phyloP scores from a whole-genome alignment of 1,284 basidiomycete genomes.

The Kwoniella shivajii region DNA sequence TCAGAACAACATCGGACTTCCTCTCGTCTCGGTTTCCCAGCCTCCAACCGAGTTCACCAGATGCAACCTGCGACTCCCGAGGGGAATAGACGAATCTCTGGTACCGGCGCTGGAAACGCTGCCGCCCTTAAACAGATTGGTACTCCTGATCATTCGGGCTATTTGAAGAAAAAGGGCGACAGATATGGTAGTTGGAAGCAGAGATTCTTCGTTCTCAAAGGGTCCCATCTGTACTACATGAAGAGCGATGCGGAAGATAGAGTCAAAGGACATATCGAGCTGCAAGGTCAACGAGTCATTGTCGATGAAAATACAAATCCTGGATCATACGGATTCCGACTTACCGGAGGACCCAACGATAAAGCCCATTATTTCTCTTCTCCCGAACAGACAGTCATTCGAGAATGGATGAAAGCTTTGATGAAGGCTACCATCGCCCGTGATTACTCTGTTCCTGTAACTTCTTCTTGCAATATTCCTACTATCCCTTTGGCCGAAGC shows the following conservation, averaged over 20 bases:
- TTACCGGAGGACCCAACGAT: slow-evolving; percentile 76
- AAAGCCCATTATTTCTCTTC: slow-evolving; percentile 90
- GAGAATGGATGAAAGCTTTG: slow-evolving; percentile 99
- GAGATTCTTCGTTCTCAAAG: slow-evolving; percentile 93
- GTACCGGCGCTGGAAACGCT: slow-evolving; percentile 12
- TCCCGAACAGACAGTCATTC: slow-evolving; percentile 76
- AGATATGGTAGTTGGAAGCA: slow-evolving; percentile 91
- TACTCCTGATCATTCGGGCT: slow-evolving; percentile 80
- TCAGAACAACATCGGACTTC: slow-evolving; percentile 18
- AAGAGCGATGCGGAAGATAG: slow-evolving; percentile 82
- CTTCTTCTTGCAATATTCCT: slow-evolving; percentile 95
- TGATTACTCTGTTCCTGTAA: slow-evolving; percentile 88
- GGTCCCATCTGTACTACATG: slow-evolving; percentile 82
- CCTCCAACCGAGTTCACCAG: slow-evolving; percentile 24
- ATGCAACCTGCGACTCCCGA: slow-evolving; percentile 39
- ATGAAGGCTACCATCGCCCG: slow-evolving; percentile 98
- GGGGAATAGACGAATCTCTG: slow-evolving; percentile 18
- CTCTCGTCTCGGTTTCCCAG: slow-evolving; percentile 30
- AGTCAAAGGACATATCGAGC: slow-evolving; percentile 93
- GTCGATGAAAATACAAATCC: slow-evolving; percentile 90
- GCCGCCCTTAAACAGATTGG: slow-evolving; percentile 83
- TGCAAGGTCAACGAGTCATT: slow-evolving; percentile 89
- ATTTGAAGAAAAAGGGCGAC: slow-evolving; percentile 95
- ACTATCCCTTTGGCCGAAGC: slow-evolving; percentile 94
- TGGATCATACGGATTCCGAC: slow-evolving; percentile 92